Evolutionary conservation across 2,329 filamentous ascomycete species (phyloP).

Genomic region (Nigrospora osmanthi): DNA sequence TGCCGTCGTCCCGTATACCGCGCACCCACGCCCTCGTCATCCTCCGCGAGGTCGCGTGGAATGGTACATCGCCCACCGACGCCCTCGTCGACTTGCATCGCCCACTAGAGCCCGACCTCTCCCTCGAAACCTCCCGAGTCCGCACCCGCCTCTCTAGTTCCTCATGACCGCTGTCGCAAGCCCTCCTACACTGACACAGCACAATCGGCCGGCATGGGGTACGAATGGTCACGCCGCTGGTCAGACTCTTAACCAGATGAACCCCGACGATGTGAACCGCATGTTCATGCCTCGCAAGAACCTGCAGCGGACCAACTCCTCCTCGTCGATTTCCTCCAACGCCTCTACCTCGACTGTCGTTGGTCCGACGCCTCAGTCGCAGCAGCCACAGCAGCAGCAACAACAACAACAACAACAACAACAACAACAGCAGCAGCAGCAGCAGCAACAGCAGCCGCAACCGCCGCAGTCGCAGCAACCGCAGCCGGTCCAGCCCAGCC

Average conservation of each 20-base stretch:
- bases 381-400: not conserved
- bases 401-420: slow-evolving; percentile 15
- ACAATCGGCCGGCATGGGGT: slow-evolving; percentile 59
- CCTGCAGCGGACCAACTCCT: slow-evolving; percentile 81
- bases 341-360: slow-evolving; percentile 54
- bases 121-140: no score
- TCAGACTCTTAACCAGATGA: slow-evolving; percentile 56
- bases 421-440: not conserved
- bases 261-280: slow-evolving; percentile 74
- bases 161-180: slow-evolving; percentile 63
- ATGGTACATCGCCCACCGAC: no score
- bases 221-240: slow-evolving; percentile 40
- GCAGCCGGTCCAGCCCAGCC: not conserved
- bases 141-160: slow-evolving; percentile 4
- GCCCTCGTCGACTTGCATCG: no score
- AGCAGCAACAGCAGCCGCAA: not conserved
- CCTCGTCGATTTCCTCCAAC: slow-evolving; percentile 70
- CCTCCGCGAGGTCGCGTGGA: no score
- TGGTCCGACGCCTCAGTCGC: not conserved
- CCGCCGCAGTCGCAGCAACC: not conserved
- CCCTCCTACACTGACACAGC: slow-evolving; percentile 54
- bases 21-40: no score
- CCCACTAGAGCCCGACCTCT: no score
- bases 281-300: slow-evolving; percentile 88
- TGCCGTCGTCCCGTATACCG: no score